Conservation (phyloP, 805 yeast species). For the Tetrapisispora pingtungensis region DNA sequence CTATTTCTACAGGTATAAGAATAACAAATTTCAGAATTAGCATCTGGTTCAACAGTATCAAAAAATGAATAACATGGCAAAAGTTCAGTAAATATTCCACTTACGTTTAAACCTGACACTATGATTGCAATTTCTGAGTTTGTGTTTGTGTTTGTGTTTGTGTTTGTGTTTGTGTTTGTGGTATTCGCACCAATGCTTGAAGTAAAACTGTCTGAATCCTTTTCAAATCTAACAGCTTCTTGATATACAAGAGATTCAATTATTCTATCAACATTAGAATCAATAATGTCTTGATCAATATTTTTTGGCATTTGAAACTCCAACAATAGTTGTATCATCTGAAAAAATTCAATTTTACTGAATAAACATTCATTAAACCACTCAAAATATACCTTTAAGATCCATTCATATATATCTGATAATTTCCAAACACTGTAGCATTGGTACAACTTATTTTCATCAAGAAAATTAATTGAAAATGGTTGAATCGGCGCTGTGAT, state of each 20-base stretch:
- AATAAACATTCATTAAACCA: conserved; percentile 47
- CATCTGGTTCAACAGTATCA: conserved; percentile 9
- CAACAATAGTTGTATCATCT: conserved; percentile 40
- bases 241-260: conserved; percentile 34
- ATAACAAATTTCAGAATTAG: conserved; percentile 4
- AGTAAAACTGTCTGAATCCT: conserved; percentile 14
- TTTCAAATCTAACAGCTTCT: conserved; percentile 36
- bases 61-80: conserved; percentile 27
- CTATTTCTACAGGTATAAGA: conserved; percentile 1
- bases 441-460: conserved; percentile 38
- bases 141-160: conserved; percentile 7
- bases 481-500: conserved; percentile 45
- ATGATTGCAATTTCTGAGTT: conserved; percentile 27
- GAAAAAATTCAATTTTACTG: conserved; percentile 43
- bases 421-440: conserved; percentile 40
- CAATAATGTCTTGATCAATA: conserved; percentile 41
- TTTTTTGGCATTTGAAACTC: conserved; percentile 42
- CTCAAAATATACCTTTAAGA: conserved; percentile 34
- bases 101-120: conserved; percentile 27
- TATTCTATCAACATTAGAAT: conserved; percentile 40
- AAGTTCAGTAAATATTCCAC: conserved; percentile 30
- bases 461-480: conserved; percentile 41
- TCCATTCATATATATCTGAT: conserved; percentile 45
- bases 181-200: conserved; percentile 11
- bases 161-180: conserved; percentile 7